Base-by-base conservation (phyloP, 2,329 filamentous ascomycete genomes). In the Trichothecium roseum region DNA sequence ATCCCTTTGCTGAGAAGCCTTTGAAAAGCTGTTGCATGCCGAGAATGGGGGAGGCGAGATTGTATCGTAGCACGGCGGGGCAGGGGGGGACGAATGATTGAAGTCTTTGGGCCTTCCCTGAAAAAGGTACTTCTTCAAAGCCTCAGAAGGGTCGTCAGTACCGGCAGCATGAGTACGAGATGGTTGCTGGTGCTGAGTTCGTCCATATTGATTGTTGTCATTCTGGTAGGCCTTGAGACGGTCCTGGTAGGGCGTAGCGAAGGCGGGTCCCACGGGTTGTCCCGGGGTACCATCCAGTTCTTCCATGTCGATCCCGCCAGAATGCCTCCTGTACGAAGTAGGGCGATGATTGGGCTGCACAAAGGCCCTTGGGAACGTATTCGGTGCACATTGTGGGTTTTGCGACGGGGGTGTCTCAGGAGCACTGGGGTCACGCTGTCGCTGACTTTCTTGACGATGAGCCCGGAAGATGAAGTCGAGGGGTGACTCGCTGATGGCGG, bases 391-490 rank as follows among this genome's bases (percentile, higher is more conserved):
- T 18, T 24, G 16, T n/a, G 20, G 17, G 15, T 16, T 29, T 29
- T 14, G 28, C 28, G 15, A 15, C 15, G 31, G 16, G 14, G 31
- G n/a, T 18, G 15, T 10, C 16, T 33, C 18, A 17, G 18, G n/a
- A 14, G n/a, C 31, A 20, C 14, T 48, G 38, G 46, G 31, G 34
- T 15, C 12, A 42, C 66, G 66, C 31, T 69, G 70, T 40, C 70
- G 68, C 36, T 78, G 78, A 51, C 78, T 82, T 56, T 91, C 84
- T 41, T 84, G 81, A 34, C 83, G 75, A 47, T 94, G 84, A 24
- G 86, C 87, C 41, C 81, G 81, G 65, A 96, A 96, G 53, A 96
- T 81, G 42, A 94, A 72, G 49, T 96, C 88, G 4, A 96, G 67
- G 1, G 88, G 87, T 9, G 87, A 93, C 36, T 53, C 38, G 47